Evolutionary conservation across 1,284 basidiomycete genomes (phyloP).

Genomic region (Cutaneotrichosporon arboriforme): DNA sequence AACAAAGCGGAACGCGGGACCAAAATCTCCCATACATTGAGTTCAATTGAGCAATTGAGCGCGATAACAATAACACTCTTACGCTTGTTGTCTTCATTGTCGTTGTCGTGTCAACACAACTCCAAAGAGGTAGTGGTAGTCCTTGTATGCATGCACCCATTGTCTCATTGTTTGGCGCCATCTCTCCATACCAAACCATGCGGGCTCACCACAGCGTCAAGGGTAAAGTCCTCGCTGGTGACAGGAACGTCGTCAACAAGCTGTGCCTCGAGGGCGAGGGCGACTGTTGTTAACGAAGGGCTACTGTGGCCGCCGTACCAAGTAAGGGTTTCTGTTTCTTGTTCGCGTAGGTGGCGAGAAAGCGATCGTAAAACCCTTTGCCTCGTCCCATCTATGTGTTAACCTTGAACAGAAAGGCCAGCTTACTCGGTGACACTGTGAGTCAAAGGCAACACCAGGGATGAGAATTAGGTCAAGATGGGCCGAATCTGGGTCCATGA

Average conservation of each 20-base stretch:
- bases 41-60: too few relatives aligned
- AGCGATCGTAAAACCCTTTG: slow-evolving; percentile 47
- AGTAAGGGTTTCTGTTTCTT: slow-evolving; percentile 27
- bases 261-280: slow-evolving; percentile 41
- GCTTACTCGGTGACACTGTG: slow-evolving; percentile 40
- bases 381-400: slow-evolving; percentile 44
- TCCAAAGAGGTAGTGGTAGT: too few relatives aligned
- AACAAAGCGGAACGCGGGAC: too few relatives aligned
- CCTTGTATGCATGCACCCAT: not conserved
- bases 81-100: too few relatives aligned
- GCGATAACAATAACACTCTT: too few relatives aligned
- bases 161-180: not conserved
- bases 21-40: too few relatives aligned
- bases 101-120: too few relatives aligned
- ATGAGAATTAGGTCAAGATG: slow-evolving; percentile 42
- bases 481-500: slow-evolving; percentile 19
- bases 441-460: slow-evolving; percentile 46
- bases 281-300: slow-evolving; percentile 26
- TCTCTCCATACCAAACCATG: slow-evolving; percentile 29
- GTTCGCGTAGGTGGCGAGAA: slow-evolving; percentile 32
- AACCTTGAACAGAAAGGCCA: not conserved
- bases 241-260: slow-evolving; percentile 35
- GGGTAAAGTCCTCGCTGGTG: slow-evolving; percentile 31
- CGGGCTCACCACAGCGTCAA: slow-evolving; percentile 41
- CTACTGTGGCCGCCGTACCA: slow-evolving; percentile 20